Percentiles rank a stretch among this genome's conserved stretches.
Conservation (phyloP, 805 yeast species). For the Yamadazyma ubonensis region DNA sequence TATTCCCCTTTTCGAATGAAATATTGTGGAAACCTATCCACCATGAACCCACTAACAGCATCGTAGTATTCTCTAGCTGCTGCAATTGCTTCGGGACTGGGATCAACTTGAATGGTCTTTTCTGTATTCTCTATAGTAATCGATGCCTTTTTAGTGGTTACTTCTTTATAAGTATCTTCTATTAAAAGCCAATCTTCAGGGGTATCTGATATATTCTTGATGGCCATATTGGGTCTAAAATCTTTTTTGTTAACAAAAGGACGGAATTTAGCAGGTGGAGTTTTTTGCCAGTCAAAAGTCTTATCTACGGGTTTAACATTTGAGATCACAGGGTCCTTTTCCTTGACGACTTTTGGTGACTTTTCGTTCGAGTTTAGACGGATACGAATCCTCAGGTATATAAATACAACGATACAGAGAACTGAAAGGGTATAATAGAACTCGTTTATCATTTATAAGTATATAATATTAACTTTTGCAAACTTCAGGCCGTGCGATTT, state of each 20-base stretch:
- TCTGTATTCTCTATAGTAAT: conserved; percentile 29
- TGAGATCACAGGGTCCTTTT: conserved; percentile 3
- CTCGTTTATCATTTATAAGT: conserved; percentile 13
- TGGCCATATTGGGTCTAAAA: conserved; percentile 36
- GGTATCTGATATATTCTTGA: conserved; percentile 26
- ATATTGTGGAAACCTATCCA: conserved; percentile 52
- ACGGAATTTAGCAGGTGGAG: conserved; percentile 42
- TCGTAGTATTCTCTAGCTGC: conserved; percentile 55
- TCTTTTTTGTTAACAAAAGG: conserved; percentile 38
- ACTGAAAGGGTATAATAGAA: not conserved
- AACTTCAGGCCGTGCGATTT: too few relatives aligned
- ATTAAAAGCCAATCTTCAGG: conserved; percentile 58
- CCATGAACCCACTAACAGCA: conserved; percentile 37
- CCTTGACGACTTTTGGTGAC: too few relatives aligned
- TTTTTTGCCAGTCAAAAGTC: conserved; percentile 43
- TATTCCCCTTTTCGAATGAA: conserved; percentile 33
- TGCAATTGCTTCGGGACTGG: conserved; percentile 16
- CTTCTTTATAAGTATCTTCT: conserved; percentile 53
- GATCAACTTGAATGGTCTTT: conserved; percentile 27
- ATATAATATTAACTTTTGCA: conserved; percentile 7
- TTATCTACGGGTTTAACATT: conserved; percentile 26
- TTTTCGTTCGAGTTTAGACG: not conserved
- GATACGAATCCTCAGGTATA: not conserved
- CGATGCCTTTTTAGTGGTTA: conserved; percentile 8
- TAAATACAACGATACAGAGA: not conserved